phyloP scores from a whole-genome alignment of 352 stramenopile species.

The Globisporangium sylvaticum region DNA sequence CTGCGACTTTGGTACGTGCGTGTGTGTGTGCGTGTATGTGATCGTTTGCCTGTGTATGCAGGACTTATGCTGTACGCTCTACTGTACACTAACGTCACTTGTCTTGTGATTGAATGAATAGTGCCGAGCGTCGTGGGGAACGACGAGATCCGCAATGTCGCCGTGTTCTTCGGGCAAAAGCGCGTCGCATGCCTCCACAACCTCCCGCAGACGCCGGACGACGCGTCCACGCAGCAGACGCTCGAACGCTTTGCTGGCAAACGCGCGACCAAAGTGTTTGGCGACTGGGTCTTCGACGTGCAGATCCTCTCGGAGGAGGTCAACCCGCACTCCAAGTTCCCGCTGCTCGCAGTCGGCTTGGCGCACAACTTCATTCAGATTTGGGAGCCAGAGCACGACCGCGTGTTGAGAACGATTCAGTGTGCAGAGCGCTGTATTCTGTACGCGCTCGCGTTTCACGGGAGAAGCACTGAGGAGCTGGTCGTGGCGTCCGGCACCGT shows the following conservation, averaged over 20 bases:
- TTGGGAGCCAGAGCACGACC: conserved; percentile 43
- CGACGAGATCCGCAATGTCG: conserved; percentile 17
- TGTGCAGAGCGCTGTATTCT: conserved; percentile 81
- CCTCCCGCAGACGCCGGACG: conserved; percentile 37
- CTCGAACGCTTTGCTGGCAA: conserved; percentile 32
- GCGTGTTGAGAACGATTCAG: conserved; percentile 51
- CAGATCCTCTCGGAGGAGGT: conserved; percentile 43
- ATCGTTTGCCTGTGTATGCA: not conserved
- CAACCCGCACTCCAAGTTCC: conserved; percentile 15
- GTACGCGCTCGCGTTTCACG: conserved; percentile 78
- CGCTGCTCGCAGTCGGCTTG: conserved; percentile 57
- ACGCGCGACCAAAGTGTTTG: conserved; percentile 42
- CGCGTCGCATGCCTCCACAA: conserved; percentile 49
- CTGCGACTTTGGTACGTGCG: conserved; percentile 49
- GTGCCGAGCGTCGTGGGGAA: conserved; percentile 2
- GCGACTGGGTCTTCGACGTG: conserved; percentile 85
- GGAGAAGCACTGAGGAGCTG: conserved; percentile 49
- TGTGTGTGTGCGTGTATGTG: not conserved
- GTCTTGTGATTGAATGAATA: not conserved
- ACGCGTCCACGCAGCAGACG: conserved; percentile 8
- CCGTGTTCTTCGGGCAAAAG: conserved; percentile 82
- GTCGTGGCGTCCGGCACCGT: conserved; percentile 80
- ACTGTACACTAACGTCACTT: not conserved
- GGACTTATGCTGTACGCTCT: not conserved
- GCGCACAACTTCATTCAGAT: conserved; percentile 86